These are phyloP conservation scores for Eucalyptus sp. DNA, from an alignment of 345 rosid species.

Conservation along the genomic window DNA sequence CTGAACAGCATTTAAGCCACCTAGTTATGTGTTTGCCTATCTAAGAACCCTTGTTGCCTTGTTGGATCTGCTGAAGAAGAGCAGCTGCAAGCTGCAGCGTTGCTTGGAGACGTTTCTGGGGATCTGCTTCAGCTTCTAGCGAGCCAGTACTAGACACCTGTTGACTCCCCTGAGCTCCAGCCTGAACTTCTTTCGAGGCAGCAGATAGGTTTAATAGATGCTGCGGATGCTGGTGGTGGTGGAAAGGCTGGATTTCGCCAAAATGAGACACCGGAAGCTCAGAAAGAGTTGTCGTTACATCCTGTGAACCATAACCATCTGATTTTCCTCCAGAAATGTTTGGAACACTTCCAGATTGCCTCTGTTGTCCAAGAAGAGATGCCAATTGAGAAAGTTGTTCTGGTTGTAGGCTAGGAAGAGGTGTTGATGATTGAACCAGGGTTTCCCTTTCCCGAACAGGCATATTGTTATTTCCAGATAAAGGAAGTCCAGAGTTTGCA, in stretches of 20 bases:
- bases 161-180: constrained; percentile 17
- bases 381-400: constrained; percentile 69
- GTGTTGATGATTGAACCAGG: constrained; percentile 12
- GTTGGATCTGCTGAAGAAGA: constrained; percentile 94
- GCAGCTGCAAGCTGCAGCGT: constrained; percentile 91
- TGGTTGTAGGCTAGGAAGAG: constrained; percentile 33
- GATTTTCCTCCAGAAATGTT: constrained; percentile 11
- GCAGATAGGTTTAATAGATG: constrained; percentile 10
- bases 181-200: constrained; percentile 7
- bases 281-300: constrained; percentile 5
- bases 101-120: constrained; percentile 86
- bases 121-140: constrained; percentile 60
- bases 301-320: constrained; percentile 30
- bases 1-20: not conserved
- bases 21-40: not conserved
- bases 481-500: constrained; percentile 10
- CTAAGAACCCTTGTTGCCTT: constrained; percentile 45
- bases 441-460: constrained; percentile 28
- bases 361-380: constrained; percentile 54
- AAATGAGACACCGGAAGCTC: constrained; percentile 34
- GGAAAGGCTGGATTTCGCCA: constrained; percentile 37
- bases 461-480: constrained; percentile 6
- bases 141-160: constrained; percentile 16
- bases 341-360: constrained; percentile 22
- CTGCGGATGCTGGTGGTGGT: constrained; percentile 26